Base-by-base conservation (phyloP, 768 basidiomycete genomes). In the Agaricus subrufescens region DNA sequence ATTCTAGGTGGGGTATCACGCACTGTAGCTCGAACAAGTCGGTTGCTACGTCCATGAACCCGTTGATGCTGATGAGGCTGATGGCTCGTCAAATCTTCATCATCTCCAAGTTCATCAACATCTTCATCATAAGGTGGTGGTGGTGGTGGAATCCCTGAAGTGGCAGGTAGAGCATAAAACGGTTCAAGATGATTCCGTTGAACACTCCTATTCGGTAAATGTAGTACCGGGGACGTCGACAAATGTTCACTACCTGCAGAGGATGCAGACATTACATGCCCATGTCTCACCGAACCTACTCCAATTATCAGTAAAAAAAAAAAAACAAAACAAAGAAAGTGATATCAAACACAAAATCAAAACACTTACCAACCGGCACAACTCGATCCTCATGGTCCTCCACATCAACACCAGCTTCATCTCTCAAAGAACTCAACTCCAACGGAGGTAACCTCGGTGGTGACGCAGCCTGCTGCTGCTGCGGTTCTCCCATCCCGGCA, bases 381-480 rank as follows among this genome's bases (percentile, higher is more conserved):
- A 25, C 27, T 12, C 3, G 19, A 50, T 38, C 34, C 38, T 42
- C 9, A 50, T 19, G 31, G 23, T 42, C 26, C 10, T 40, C 39
- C 25, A 42, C 50, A 25, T 40, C 38, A 51, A 19, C 45, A 27
- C 27, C 1, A 23, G 7, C n/a, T 44, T 48, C 46, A 38, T 53
- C 31, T 29, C 23, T 45, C 43, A 46, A 29, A 25, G 47, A 34
- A 43, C 54, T 56, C 47, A 56, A 43, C 40, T 49, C 47, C 11
- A 56, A 39, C 14, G 54, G 54, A n/a, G 54, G 54, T n/a, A 56
- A 34, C 29, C 54, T 56, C 47, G 54, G 54, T 3, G 54, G 54
- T 39, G 54, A 56, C 15, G 47, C 47, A 43, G n/a, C 43, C 5
- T n/a, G 52, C 25, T 23, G 15, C 9, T 46, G 31, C 19, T 54